A percentile compares a stretch with the other conserved stretches of the same genome.
These are phyloP conservation scores for Trypethelium eluteriae DNA, from an alignment of 495 filamentous ascomycete species.

Conservation along the genomic window DNA sequence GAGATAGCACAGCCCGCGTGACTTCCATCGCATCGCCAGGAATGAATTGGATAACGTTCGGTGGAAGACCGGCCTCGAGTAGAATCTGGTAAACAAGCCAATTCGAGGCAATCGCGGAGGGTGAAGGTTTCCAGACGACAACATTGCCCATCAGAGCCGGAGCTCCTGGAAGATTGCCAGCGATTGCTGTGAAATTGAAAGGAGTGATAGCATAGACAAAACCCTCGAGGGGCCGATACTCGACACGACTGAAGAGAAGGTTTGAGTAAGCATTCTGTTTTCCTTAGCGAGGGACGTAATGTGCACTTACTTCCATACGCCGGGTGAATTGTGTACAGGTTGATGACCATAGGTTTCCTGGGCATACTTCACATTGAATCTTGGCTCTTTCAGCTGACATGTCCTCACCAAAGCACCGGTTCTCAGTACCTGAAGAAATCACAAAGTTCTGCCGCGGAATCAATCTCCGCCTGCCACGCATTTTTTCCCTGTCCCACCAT, in stretches of 20 bases:
- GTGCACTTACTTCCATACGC: conserved; percentile 36
- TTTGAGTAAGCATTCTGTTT: conserved; percentile 8
- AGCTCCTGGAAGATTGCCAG: conserved; percentile 36
- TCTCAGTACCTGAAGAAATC: conserved; percentile 62
- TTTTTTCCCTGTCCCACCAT: conserved; percentile 96
- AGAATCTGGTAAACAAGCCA: conserved; percentile 38
- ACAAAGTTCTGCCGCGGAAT: conserved; percentile 81
- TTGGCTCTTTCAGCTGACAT: conserved; percentile 21
- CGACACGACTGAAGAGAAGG: conserved; percentile 26
- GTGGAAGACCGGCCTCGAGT: conserved; percentile 38
- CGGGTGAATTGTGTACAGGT: conserved; percentile 35
- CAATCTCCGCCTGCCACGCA: conserved; percentile 93
- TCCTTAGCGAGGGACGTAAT: neutral
- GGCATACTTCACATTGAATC: conserved; percentile 45
- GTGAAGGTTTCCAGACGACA: conserved; percentile 39
- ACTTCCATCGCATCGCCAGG: conserved; percentile 40
- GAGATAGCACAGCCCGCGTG: conserved; percentile 33
- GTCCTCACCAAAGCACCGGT: conserved; percentile 14
- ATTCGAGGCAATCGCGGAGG: conserved; percentile 37
- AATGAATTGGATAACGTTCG: conserved; percentile 39
- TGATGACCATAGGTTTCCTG: conserved; percentile 38
- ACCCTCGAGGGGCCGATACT: conserved; percentile 39
- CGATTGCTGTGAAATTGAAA: conserved; percentile 43
- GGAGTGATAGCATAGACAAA: conserved; percentile 41
- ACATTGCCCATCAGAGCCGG: conserved; percentile 42